phyloP scores from a whole-genome alignment of 2,329 filamentous ascomycete genomes.

The Grosmannia serpens region DNA sequence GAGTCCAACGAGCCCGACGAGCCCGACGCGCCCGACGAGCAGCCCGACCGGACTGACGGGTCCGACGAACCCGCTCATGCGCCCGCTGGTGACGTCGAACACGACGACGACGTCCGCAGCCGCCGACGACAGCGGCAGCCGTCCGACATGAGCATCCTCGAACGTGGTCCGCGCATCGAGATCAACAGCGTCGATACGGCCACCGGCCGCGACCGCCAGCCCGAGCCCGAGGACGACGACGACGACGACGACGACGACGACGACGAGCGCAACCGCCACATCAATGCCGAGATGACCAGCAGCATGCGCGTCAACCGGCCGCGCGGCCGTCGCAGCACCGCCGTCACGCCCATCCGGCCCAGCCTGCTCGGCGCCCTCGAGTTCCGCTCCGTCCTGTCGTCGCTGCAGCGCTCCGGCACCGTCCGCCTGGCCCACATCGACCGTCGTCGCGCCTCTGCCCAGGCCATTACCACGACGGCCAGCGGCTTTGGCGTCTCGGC shows the following conservation, averaged over 20 bases:
- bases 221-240: conserved; percentile 9
- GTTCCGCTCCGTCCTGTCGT: conserved; percentile 83
- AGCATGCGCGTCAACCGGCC: conserved; percentile 84
- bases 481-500: neutral
- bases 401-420: conserved; percentile 71
- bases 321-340: conserved; percentile 52
- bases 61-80: too few species aligned
- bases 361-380: conserved; percentile 89
- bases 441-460: conserved; percentile 27
- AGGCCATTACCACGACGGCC: neutral
- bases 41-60: too few species aligned
- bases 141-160: conserved; percentile 31
- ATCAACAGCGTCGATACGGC: conserved; percentile 22
- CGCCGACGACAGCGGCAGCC: conserved; percentile 12
- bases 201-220: too few species aligned
- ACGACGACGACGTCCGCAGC: too few species aligned
- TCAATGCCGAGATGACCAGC: conserved; percentile 73
- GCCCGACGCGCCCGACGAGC: too few species aligned
- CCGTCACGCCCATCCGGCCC: conserved; percentile 75
- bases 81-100: too few species aligned
- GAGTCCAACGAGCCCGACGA: conserved; percentile 49
- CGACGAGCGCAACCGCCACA: conserved; percentile 42
- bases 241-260: conserved; percentile 29
- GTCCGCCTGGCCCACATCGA: conserved; percentile 59
- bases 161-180: conserved; percentile 35